Evolutionary conservation across 805 yeast species (phyloP), one percentile per base, ranked within the genome.

Genomic region (Saccharomycopsis schoenii): DNA sequence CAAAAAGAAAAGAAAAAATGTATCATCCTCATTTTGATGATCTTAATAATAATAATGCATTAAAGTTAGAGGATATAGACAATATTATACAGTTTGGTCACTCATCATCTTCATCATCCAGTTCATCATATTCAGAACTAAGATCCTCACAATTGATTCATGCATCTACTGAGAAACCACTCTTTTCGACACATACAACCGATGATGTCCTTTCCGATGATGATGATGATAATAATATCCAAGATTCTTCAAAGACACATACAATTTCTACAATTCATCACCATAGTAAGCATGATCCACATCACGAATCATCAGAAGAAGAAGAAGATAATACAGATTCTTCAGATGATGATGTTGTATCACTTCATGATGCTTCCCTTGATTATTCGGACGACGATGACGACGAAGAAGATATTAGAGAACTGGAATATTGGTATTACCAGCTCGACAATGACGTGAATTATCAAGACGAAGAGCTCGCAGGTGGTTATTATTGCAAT

Each of bases 311-410:
- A 47, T 47, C 52, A 21, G 14, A 25, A 2, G 52, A 47, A 47
- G 52, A 47, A 47, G 52, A 47, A 47, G 52, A 47, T 47, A 24
- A 47, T 47, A 47, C 52, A 24, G 52, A 47, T 47, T 47, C 52
- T 8, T 47, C 52, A 19, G 52, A 47, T 4, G 52, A 47, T 47
- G 52, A 47, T 24, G 52, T 47, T 21, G 52, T 24, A 47, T 47
- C 52, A 21, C 52, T 47, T 24, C 52, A 47, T 47, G 52, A 47
- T 47, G 52, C 52, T 24, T 47, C 52, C 10, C 52, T 47, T 24
- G 59, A 57, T 57, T 57, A 24, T 21, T 57, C 52, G 4, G 52
- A 47, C 24, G 39, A 14, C 36, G 34, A 14, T 25, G 34, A 29
- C 6, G 52, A 57, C 9, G 59, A 40, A 57, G 52, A 57, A 24